Evolutionary conservation across 257 asterid genomes (phyloP).

Genomic region (Phtheirospermum japonicum): DNA sequence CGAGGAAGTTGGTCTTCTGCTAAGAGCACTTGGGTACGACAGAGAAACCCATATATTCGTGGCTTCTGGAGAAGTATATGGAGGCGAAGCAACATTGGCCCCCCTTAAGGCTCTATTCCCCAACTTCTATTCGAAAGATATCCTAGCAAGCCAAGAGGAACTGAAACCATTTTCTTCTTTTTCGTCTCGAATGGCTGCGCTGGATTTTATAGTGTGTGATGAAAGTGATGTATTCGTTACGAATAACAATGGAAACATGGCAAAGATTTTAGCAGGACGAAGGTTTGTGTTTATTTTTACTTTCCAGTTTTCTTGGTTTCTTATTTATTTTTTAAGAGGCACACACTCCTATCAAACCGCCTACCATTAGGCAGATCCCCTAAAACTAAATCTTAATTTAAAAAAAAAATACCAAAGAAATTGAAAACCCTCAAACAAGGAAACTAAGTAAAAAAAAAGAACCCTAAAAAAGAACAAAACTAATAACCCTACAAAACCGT

Average conservation of each 20-base stretch:
- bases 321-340: neutral
- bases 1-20: conserved; percentile 92
- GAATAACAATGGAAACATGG: conserved; percentile 99
- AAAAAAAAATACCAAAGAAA: too few species aligned
- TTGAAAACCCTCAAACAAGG: too few species aligned
- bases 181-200: conserved; percentile 96
- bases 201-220: conserved; percentile 89
- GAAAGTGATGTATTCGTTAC: conserved; percentile 95
- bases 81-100: conserved; percentile 89
- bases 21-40: conserved; percentile 91
- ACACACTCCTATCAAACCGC: too few species aligned
- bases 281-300: conserved; percentile 44
- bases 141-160: conserved; percentile 65
- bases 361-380: too few species aligned
- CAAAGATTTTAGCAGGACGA: conserved; percentile 91
- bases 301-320: conserved; percentile 13
- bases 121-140: conserved; percentile 84
- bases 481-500: too few species aligned
- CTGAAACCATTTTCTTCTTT: conserved; percentile 68
- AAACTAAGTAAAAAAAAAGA: too few species aligned
- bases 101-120: conserved; percentile 94
- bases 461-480: too few species aligned
- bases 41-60: conserved; percentile 79
- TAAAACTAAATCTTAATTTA: too few species aligned
- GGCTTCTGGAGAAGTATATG: conserved; percentile 97